Base-by-base conservation (phyloP, 2,329 filamentous ascomycete genomes). In the Arthrinium puccinioides region DNA sequence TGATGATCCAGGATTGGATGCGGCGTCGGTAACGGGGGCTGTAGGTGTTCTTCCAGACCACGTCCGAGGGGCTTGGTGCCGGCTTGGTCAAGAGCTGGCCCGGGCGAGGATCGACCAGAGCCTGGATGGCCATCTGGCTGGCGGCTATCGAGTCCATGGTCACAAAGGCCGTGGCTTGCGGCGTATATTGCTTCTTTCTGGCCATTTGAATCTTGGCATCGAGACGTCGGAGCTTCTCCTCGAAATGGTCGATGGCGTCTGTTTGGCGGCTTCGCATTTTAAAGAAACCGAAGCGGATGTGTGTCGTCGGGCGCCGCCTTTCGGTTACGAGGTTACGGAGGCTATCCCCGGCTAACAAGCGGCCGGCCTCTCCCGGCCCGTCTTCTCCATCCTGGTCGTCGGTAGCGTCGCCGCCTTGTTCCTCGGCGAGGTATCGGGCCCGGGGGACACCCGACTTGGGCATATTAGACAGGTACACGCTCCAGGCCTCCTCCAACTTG, bases 21-120 rank as follows among this genome's bases (percentile, higher is more conserved):
- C 89, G 84, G 11, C 92, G 81, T 44, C 76, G 72, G 9, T 76
- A 72, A 3, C 87, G 79, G 6, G 85, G 76, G 3, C 88, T 64
- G 54, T 98, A 98, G 0, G 88, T 97, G 54, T 97, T 96, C 44
- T 73, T 74, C 92, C 94, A 98, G 9, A 97, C 78, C n/a, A 98
- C 81, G 55, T 97, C 90, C 0, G 85, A 80, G 0, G 92, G 92
- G 2, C 90, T 81, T 0, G 92, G 92, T 3, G 90, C 89, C 20
- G 84, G 74, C 42, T 87, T 89, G 8, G 90, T 89, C 37, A 95
- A 68, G 6, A 98, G 72, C 42, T 85, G 83, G 40, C 89, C 82
- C 0, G 94, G 92, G 9, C 85, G 82, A 4, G 92, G 88, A 54
- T 97, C 90, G 37, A 98, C 79, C 9, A 94, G 82, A 4, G 92